phyloP scores from a whole-genome alignment of 208 protist species.

The Angomonas ambiguus region DNA sequence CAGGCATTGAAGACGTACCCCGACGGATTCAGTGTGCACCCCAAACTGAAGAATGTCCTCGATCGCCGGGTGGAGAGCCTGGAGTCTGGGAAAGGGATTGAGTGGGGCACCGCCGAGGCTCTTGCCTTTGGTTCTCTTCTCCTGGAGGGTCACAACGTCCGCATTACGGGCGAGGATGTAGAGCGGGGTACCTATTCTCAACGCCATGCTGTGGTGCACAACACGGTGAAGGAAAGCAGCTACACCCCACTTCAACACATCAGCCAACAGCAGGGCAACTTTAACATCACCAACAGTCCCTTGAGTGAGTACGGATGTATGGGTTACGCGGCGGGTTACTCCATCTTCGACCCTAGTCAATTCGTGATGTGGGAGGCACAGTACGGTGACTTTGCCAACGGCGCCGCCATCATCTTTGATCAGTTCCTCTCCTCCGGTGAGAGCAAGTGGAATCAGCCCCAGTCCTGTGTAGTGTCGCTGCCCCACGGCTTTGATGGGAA shows the following conservation, averaged over 20 bases:
- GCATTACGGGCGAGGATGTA: constrained; percentile 94
- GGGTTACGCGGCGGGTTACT: constrained; percentile 96
- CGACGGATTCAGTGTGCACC: constrained; percentile 75
- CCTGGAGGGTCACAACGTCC: constrained; percentile 93
- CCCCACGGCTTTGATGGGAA: constrained; percentile 98
- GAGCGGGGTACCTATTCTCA: constrained; percentile 97
- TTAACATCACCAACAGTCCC: constrained; percentile 92
- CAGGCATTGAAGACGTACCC: constrained; percentile 67
- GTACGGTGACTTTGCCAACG: constrained; percentile 99
- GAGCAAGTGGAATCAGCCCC: constrained; percentile 97
- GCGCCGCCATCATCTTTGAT: constrained; percentile 98
- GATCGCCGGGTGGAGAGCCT: constrained; percentile 75
- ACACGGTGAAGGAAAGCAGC: constrained; percentile 73
- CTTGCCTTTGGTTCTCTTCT: constrained; percentile 94
- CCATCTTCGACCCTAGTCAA: constrained; percentile 91
- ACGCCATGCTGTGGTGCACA: constrained; percentile 95
- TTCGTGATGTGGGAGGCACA: constrained; percentile 99
- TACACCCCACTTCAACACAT: constrained; percentile 86
- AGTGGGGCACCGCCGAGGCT: constrained; percentile 95
- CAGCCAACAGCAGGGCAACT: constrained; percentile 55
- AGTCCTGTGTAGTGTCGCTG: constrained; percentile 95
- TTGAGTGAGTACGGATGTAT: constrained; percentile 97
- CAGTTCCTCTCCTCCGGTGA: constrained; percentile 94
- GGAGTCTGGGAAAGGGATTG: constrained; percentile 67
- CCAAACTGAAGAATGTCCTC: constrained; percentile 76